Evolutionary conservation across 2,329 filamentous ascomycete genomes (phyloP), one percentile per base, ranked within the genome.

Genomic region (Aureobasidium sp.): DNA sequence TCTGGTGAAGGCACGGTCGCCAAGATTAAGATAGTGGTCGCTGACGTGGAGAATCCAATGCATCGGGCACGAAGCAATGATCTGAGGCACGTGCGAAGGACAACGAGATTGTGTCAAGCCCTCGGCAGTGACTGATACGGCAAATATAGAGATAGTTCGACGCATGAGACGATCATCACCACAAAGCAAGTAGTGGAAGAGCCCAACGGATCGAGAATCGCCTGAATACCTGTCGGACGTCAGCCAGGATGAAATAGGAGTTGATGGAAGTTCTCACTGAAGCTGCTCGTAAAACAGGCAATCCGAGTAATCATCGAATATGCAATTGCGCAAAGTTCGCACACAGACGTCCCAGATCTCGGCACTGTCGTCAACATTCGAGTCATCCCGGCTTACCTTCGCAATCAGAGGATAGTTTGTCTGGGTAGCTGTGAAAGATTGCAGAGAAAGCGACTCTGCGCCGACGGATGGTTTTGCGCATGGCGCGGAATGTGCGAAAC

Each of bases 21-120:
- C 72, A 57, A 75, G 76, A 63, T 70, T 72, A 8, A 70, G 62
- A 57, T 72, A 68, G 56, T 77, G 75, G 62, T 77, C 75, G 42
- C 67, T 70, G 37, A 39, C 13, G 6, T 12, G 9, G 4, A 39
- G 15, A 17, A 39, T 39, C 37, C 37, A 39, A 17, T 39, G 8
- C 5, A 39, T 2, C 1, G 37, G 37, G 13, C 6, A 39, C 2
- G 10, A 13, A 13, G 37, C 37, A 5, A 39, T 39, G 37, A 39
- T 12, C 37, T 39, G 37, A 39, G 37, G 37, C 13, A 12, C 37
- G 1, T 39, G 37, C 9, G 37, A 39, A 39, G 37, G 37, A 13
- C 1, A 12, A 4, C 37, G 37, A 39, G 37, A 39, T 17, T 39
- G 37, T 12, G 37, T 39, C 10, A 39, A 17, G 13, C 37, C 37